Conservation (phyloP, 208 protist species). For the Blechomonas ayalai region DNA sequence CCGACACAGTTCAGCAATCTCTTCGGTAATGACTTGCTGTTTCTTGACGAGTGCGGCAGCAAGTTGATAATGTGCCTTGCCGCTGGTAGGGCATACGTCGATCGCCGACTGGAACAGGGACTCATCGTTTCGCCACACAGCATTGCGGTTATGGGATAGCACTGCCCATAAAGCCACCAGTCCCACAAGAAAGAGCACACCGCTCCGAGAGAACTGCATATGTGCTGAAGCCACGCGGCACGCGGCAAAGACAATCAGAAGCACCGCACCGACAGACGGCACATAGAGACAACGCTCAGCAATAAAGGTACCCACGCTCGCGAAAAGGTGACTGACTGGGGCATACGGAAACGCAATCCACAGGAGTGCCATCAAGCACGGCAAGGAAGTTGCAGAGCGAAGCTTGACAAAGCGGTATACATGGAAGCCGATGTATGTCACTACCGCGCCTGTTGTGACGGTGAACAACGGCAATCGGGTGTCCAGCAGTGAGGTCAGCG, state of each 20-base stretch:
- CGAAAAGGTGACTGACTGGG: conserved; percentile 79
- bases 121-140: conserved; percentile 34
- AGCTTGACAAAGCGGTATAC: conserved; percentile 1
- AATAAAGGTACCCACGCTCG: conserved; percentile 76
- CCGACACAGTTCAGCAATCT: conserved; percentile 17
- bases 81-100: conserved; percentile 39
- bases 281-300: conserved; percentile 86
- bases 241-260: conserved; percentile 19
- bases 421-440: conserved; percentile 13
- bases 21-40: conserved; percentile 9
- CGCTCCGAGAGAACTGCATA: neutral
- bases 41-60: conserved; percentile 11
- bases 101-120: conserved; percentile 35
- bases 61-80: conserved; percentile 27
- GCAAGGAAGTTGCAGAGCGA: neutral
- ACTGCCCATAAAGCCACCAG: conserved; percentile 25
- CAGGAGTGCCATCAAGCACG: conserved; percentile 4
- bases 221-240: conserved; percentile 12
- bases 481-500: conserved; percentile 29
- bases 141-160: conserved; percentile 27
- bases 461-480: conserved; percentile 21
- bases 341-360: conserved; percentile 73
- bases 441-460: conserved; percentile 9
- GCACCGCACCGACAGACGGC: conserved; percentile 53
- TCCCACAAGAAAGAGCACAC: conserved; percentile 9